phyloP scores from a whole-genome alignment of 192 early-diverging fungal species.

The Chytriomyces hyalinus region DNA sequence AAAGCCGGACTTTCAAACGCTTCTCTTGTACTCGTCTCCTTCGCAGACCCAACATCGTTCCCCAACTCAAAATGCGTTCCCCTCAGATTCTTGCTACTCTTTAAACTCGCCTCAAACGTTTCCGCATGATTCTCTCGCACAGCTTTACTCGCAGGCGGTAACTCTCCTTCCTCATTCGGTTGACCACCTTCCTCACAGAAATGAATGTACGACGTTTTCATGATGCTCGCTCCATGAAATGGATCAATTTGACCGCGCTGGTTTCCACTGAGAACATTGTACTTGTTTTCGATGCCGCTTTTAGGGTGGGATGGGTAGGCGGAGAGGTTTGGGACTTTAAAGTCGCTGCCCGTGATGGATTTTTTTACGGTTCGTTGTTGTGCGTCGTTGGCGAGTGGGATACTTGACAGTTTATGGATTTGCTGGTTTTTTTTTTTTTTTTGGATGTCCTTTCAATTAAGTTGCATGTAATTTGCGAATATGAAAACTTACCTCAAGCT shows the following conservation, averaged over 20 bases:
- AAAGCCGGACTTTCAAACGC: conserved; percentile 1
- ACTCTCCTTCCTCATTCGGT: conserved; percentile 1
- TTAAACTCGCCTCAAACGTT: background rate
- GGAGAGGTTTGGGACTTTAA: background rate
- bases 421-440: conserved; percentile 13
- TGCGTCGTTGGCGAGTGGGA: background rate
- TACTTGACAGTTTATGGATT: background rate
- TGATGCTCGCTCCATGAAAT: conserved; percentile 3
- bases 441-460: background rate
- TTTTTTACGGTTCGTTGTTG: background rate
- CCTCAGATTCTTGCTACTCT: conserved; percentile 15
- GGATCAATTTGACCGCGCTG: background rate
- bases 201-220: conserved; percentile 9
- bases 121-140: conserved; percentile 5
- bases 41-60: background rate
- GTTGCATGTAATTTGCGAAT: conserved; percentile 1
- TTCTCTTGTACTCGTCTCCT: conserved; percentile 1
- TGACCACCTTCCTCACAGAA: conserved; percentile 6
- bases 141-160: background rate
- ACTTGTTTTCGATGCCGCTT: background rate
- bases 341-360: conserved; percentile 27
- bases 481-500: conserved; percentile 1
- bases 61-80: conserved; percentile 19
- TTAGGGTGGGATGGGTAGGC: conserved; percentile 13
- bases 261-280: conserved; percentile 12